Evolutionary conservation across 306 rosid species (phyloP).

Genomic region (Castanea crenata): DNA sequence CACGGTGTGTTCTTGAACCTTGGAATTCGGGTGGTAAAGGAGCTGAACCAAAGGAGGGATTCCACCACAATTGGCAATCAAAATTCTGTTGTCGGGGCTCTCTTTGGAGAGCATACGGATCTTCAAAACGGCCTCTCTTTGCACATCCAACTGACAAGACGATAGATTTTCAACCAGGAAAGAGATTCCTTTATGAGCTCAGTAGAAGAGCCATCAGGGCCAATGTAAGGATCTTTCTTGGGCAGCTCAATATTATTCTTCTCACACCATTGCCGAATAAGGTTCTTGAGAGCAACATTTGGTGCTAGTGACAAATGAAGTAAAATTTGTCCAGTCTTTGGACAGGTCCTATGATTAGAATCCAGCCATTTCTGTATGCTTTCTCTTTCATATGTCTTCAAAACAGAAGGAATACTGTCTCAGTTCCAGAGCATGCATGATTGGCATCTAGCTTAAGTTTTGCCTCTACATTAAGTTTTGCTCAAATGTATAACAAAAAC

Average conservation of each 20-base stretch:
- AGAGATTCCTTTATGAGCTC: conserved; percentile 52
- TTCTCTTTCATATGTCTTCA: conserved; percentile 78
- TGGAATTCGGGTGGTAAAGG: conserved; percentile 60
- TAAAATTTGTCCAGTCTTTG: conserved; percentile 51
- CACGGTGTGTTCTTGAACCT: conserved; percentile 75
- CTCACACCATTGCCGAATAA: conserved; percentile 70
- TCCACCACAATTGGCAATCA: conserved; percentile 74
- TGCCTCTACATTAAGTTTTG: no score
- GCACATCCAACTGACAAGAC: conserved; percentile 51
- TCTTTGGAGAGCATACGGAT: conserved; percentile 82
- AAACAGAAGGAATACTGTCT: background rate
- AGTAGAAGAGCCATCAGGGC: conserved; percentile 29
- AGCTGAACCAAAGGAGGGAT: conserved; percentile 68
- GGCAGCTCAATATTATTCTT: conserved; percentile 57
- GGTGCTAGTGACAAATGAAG: conserved; percentile 50
- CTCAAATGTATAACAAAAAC: no score
- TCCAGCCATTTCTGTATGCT: conserved; percentile 84
- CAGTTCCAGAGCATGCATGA: background rate
- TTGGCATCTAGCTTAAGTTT: no score
- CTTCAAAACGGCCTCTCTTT: conserved; percentile 61
- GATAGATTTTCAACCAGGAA: conserved; percentile 48
- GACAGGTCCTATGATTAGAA: conserved; percentile 58
- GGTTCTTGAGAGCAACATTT: conserved; percentile 55
- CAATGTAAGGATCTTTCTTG: conserved; percentile 24
- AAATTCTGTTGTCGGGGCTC: conserved; percentile 60